These are phyloP conservation scores for Aegle marmelos DNA, from an alignment of 345 rosid species.

Conservation along the genomic window DNA sequence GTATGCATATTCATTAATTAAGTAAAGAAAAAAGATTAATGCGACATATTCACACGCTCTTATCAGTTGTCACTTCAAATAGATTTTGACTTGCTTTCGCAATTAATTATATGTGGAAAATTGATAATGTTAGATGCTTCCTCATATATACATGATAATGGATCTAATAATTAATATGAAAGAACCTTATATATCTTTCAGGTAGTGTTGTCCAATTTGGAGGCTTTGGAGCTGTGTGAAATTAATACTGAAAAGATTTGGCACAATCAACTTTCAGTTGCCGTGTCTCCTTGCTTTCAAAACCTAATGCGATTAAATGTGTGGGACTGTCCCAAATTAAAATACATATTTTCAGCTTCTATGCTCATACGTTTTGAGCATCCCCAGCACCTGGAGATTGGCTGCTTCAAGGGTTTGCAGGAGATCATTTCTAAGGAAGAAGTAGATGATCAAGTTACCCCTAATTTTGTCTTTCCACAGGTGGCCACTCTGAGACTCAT, in stretches of 20 bases:
- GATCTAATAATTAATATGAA: not conserved
- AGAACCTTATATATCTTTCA: not conserved
- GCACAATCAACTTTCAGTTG: not conserved
- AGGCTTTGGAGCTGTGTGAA: not conserved
- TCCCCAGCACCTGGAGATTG: not conserved
- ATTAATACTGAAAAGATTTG: conserved; percentile 2
- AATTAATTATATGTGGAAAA: too few relatives aligned
- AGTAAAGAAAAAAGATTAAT: too few relatives aligned
- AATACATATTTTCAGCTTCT: not conserved
- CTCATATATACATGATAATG: too few relatives aligned
- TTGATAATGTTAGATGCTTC: too few relatives aligned
- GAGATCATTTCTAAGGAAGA: conserved; percentile 14
- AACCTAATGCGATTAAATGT: not conserved
- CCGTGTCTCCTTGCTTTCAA: not conserved
- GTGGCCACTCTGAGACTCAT: not conserved
- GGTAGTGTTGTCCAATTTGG: conserved; percentile 20
- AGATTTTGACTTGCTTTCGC: too few relatives aligned
- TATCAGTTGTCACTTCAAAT: too few relatives aligned
- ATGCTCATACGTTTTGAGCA: not conserved
- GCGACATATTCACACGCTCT: too few relatives aligned
- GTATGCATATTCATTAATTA: too few relatives aligned
- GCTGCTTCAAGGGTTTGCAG: too few relatives aligned
- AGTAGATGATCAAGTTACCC: not conserved
- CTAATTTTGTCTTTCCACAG: conserved; percentile 19
- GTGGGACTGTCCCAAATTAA: not conserved